phyloP scores from a whole-genome alignment of 192 early-diverging fungal genomes.

The Backusella mclennaniae region DNA sequence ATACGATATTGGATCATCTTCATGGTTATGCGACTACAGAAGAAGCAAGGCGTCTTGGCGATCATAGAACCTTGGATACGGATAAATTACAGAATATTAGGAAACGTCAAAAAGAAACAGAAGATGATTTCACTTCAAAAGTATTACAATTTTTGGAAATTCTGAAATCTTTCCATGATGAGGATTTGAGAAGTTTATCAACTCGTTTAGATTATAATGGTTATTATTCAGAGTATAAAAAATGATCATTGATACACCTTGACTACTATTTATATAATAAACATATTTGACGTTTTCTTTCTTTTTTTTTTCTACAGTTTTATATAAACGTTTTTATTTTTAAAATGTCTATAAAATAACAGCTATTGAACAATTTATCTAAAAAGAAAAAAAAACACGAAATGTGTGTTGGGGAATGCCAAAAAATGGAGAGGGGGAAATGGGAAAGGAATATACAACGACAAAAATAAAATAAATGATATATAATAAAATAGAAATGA shows the following conservation, averaged over 20 bases:
- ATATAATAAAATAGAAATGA: background rate
- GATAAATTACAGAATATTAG: constrained; percentile 11
- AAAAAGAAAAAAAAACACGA: background rate
- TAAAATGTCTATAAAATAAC: background rate
- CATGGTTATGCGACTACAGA: constrained; percentile 44
- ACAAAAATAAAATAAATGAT: background rate
- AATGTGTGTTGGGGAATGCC: background rate
- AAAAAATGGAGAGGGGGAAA: background rate
- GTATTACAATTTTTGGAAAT: constrained; percentile 42
- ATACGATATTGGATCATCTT: constrained; percentile 43
- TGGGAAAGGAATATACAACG: background rate
- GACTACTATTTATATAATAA: no score
- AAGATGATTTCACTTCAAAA: constrained; percentile 35
- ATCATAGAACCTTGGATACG: constrained; percentile 21
- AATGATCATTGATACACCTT: background rate
- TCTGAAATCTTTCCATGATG: constrained; percentile 56
- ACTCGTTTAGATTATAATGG: constrained; percentile 85
- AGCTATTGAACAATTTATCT: background rate
- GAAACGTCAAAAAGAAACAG: constrained; percentile 37
- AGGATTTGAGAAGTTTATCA: constrained; percentile 70
- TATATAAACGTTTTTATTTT: background rate
- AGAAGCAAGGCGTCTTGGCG: constrained; percentile 18
- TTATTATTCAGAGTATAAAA: constrained; percentile 43
- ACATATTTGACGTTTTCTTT: no score
- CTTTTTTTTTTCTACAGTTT: background rate